These are phyloP conservation scores for Tillandsia fasciculata DNA, from an alignment of 176 grass and related monocot species.

Conservation along the genomic window DNA sequence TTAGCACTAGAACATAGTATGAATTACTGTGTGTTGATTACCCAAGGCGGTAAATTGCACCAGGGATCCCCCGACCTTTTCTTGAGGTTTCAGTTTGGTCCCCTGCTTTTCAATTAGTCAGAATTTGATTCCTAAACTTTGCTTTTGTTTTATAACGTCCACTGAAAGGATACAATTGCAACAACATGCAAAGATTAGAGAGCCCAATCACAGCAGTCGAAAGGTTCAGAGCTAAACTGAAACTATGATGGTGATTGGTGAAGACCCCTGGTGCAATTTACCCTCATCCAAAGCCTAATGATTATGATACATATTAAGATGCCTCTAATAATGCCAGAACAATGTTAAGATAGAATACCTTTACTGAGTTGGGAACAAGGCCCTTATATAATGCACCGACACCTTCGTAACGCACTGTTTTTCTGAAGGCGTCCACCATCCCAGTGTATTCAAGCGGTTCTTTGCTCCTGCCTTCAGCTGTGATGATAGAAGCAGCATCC, in stretches of 20 bases:
- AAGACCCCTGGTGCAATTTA: no score
- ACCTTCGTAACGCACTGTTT: slow-evolving; percentile 83
- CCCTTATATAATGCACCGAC: slow-evolving; percentile 93
- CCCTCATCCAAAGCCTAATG: neutral
- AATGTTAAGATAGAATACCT: slow-evolving; percentile 36
- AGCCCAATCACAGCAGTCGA: no score
- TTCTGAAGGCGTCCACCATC: slow-evolving; percentile 90
- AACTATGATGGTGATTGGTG: neutral
- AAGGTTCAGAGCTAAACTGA: no score
- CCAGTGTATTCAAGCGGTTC: slow-evolving; percentile 65
- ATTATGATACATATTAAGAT: neutral
- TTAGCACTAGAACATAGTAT: neutral
- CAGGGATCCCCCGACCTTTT: neutral
- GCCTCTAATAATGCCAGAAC: neutral
- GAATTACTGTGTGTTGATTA: no score
- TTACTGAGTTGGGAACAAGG: slow-evolving; percentile 92
- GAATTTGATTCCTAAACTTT: no score
- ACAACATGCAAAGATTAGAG: no score
- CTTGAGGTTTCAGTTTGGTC: neutral
- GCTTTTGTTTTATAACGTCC: no score
- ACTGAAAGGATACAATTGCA: no score
- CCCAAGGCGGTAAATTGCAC: no score
- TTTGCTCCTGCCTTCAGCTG: slow-evolving; percentile 44
- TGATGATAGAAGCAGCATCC: slow-evolving; percentile 70
- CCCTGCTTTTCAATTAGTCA: no score